These are phyloP conservation scores for Ceratocystis huliohia DNA, from an alignment of 2,329 filamentous ascomycete species.

Conservation along the genomic window DNA sequence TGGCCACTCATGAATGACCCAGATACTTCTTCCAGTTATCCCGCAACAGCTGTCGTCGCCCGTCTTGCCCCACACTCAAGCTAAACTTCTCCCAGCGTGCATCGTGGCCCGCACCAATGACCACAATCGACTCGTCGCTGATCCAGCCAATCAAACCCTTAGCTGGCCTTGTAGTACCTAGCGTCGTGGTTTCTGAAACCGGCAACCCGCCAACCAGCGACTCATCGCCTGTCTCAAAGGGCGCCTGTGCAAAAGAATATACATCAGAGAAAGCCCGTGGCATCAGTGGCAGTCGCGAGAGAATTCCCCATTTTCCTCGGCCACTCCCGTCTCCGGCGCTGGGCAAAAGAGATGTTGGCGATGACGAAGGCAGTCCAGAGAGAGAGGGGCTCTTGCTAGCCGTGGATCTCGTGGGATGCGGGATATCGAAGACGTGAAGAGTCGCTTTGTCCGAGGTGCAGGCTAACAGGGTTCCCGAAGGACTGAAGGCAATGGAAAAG, in stretches of 20 bases:
- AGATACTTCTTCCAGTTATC: conserved; percentile 78
- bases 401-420: conserved; percentile 37
- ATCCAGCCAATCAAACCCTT: conserved; percentile 84
- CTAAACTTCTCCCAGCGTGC: conserved; percentile 81
- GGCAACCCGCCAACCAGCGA: conserved; percentile 35
- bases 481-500: conserved; percentile 79
- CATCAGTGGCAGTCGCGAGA: conserved; percentile 71
- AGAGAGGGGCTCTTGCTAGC: conserved; percentile 5
- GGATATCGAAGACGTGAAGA: conserved; percentile 83
- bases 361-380: conserved; percentile 23
- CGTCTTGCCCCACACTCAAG: conserved; percentile 54
- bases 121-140: conserved; percentile 57
- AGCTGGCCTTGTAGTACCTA: conserved; percentile 46
- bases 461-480: conserved; percentile 64
- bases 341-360: conserved; percentile 27
- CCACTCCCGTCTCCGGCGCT: conserved; percentile 34
- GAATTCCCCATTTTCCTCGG: conserved; percentile 69
- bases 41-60: conserved; percentile 51
- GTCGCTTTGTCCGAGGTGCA: conserved; percentile 96
- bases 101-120: conserved; percentile 67
- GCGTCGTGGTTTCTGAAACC: conserved; percentile 34
- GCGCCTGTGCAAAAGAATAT: conserved; percentile 69
- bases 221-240: conserved; percentile 77
- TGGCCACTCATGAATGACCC: conserved; percentile 28
- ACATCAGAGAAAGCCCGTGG: conserved; percentile 80